Base-by-base conservation (phyloP, 768 basidiomycete species). In the Agrocybe pediades region DNA sequence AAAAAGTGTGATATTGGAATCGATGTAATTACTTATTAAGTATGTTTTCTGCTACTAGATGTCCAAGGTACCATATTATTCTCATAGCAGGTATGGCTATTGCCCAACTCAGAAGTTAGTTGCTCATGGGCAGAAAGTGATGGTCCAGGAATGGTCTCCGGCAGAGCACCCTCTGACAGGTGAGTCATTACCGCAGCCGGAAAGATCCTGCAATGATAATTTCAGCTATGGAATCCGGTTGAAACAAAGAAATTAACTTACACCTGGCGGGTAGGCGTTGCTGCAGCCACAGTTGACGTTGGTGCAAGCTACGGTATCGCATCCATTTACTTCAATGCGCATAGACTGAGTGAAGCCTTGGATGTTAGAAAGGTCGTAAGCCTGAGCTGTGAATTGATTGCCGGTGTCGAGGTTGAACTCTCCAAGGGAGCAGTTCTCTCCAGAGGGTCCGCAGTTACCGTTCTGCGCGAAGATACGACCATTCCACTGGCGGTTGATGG, bases 291-390 rank as follows among this genome's bases (percentile, higher is more conserved):
- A 76, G 39, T 69, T 68, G 33, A 66, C 68, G 47, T 68, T 70
- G 9, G 68, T 73, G 59, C 75, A 76, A 7, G 70, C 70, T 7
- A 74, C 74, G 11, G 71, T 73, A 20, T 71, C 68, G 61, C 75
- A 73, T 2, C 73, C 74, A 24, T 61, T 65, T 5, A 72, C 74
- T 40, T 57, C 62, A 43, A 75, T 70, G 21, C 59, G 46, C 17
- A 75, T 66, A 8, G 71, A 71, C 53, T 74, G 71, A 2, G 74
- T 74, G 61, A 74, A 76, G 6, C 74, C 75, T 59, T 72, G 74
- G 51, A 77, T 74, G 58, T 75, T 77, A 33, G 74, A 75, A 20
- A 77, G 73, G 51, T 77, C 75, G 56, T 77, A 75, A 9, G 72
- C 70, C 63, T 75, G 58, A n/a, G 67, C 59, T 2, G 65, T 67